Percentiles rank a stretch among this genome's conserved stretches.
Evolutionary conservation across 116 monocot genomes (phyloP).

Genomic region (Zostera marina): DNA sequence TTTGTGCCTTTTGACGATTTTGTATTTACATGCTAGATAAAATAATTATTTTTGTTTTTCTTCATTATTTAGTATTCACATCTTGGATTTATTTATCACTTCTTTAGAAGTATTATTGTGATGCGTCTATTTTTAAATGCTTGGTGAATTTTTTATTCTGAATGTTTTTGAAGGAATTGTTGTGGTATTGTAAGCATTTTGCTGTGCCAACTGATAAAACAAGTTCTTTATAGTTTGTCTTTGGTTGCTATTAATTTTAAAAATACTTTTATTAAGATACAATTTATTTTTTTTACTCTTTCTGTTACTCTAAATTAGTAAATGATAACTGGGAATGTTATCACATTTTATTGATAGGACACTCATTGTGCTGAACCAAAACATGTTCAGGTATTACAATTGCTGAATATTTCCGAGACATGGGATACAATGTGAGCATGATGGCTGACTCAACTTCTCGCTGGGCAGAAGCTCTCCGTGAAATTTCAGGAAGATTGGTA

Average conservation of each 20-base stretch:
- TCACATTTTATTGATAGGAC: neutral
- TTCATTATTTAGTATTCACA: no score
- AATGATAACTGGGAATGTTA: neutral
- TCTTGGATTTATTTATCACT: no score
- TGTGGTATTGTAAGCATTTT: no score
- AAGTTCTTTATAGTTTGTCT: no score
- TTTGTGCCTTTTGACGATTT: neutral
- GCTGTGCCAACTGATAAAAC: no score
- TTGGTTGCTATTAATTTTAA: no score
- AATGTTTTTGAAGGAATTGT: no score
- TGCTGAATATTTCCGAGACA: constrained; percentile 98
- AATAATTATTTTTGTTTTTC: no score
- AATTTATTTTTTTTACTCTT: no score
- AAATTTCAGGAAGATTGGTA: constrained; percentile 99
- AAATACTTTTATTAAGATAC: no score
- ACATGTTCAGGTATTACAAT: constrained; percentile 70
- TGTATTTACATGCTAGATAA: no score
- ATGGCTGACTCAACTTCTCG: constrained; percentile 99
- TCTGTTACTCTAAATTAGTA: neutral
- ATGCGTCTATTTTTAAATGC: neutral
- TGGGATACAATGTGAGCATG: constrained; percentile 99
- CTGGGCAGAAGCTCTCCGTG: constrained; percentile 99
- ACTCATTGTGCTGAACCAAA: neutral
- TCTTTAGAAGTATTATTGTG: neutral
- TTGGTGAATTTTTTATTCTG: no score